Evolutionary conservation across 139 green algal species (phyloP), one percentile per base, ranked within the genome.

Genomic region (Closterium sp.): DNA sequence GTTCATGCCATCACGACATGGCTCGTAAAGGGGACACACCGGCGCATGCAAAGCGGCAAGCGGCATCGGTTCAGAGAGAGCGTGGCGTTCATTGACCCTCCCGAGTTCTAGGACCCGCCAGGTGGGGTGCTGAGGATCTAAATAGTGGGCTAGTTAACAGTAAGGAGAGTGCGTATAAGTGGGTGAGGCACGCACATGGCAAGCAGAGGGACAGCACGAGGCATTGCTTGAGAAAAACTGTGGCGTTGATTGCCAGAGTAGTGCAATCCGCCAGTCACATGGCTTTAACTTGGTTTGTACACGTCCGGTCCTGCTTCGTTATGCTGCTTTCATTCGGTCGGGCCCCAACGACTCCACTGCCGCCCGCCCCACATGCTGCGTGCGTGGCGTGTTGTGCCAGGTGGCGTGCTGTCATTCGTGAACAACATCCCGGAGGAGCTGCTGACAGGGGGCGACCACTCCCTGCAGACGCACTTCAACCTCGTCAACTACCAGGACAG

Each of bases 401-500:
- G 85, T 91, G 89, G 89, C 70, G 24, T 92, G 32, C 19, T 92
- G 27, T 89, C 50, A 21, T 92, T 88, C 42, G 27, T 88, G 22
- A 62, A 62, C 89, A 86, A 96, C 45, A 91, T 95, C 22, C 94
- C 92, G 9, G 30, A 93, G 5, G 94, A 94, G 22, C 91, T 95
- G 22, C 73, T 96, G n/a, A 88, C 90, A 7, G 32, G 31, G 13
- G 70, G 85, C 28, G 70, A 91, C 29, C 73, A 92, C 87, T 85
- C 42, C 4, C 88, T 94, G 22, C 91, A 94, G 31, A 45, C 79
- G 31, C 97, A 98, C 95, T 98, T 98, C 89, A 89, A 94, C 22
- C 95, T 98, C 7, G 95, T 97, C 19, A 97, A 98, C 95, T 94
- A 97, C 92, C 95, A 98, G 96, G 89, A 98, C 11, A 85, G 89